A percentile compares a stretch with the other conserved stretches of the same genome.
These are phyloP conservation scores for Alternaria gansuensis DNA, from an alignment of 2,329 filamentous ascomycete species.

Conservation along the genomic window DNA sequence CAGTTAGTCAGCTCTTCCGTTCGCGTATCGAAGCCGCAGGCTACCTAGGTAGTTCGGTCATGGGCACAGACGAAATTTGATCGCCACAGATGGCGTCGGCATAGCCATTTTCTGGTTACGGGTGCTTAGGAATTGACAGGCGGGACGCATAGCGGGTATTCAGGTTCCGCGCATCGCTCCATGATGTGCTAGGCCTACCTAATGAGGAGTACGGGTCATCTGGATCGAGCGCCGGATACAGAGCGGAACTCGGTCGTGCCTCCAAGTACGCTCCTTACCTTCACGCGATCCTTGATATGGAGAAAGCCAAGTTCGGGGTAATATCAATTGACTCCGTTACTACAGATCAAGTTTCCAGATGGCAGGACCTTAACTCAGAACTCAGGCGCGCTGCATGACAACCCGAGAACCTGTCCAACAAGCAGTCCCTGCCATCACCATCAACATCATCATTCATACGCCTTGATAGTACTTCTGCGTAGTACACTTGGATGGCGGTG, in stretches of 20 bases:
- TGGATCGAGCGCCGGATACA: slow-evolving; percentile 1
- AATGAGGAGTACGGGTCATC: slow-evolving; percentile 8
- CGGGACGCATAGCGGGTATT: slow-evolving; percentile 3
- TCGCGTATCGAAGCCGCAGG: slow-evolving; percentile 11
- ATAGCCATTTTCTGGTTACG: slow-evolving; percentile 6
- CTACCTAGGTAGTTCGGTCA: background rate
- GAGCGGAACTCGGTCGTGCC: slow-evolving; percentile 2
- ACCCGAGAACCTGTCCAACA: slow-evolving; percentile 14
- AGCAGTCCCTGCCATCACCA: slow-evolving; percentile 1
- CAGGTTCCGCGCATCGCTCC: slow-evolving; percentile 9
- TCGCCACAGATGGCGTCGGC: background rate
- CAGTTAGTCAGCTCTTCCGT: slow-evolving; percentile 16
- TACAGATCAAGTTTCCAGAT: slow-evolving; percentile 2
- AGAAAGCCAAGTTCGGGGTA: slow-evolving; percentile 12
- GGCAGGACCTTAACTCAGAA: background rate
- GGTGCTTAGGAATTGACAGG: slow-evolving; percentile 1
- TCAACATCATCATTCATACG: background rate
- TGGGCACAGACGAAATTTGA: background rate
- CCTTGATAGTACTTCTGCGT: background rate
- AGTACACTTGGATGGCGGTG: background rate
- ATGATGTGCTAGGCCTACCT: slow-evolving; percentile 16
- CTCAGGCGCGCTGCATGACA: background rate
- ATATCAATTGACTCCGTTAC: slow-evolving; percentile 15
- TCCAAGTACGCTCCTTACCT: background rate
- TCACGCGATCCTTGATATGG: slow-evolving; percentile 5